Evolutionary conservation across 2,329 filamentous ascomycete genomes (phyloP), one percentile per base, ranked within the genome.

Genomic region (Magnaporthiopsis poae): DNA sequence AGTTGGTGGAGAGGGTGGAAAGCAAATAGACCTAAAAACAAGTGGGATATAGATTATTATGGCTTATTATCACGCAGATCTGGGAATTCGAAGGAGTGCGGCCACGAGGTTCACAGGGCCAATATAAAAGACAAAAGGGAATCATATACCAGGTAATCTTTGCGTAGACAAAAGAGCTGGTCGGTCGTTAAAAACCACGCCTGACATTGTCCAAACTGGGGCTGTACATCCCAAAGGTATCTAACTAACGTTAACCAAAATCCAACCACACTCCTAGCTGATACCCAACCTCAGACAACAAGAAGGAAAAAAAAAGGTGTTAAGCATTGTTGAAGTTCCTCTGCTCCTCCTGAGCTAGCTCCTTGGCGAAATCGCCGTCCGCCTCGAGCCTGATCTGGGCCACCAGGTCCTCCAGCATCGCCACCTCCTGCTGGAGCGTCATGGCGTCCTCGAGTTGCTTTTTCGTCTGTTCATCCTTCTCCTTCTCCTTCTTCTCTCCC

Each of bases 1-100:
- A 89, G 71, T 77, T 92, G 73, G 88, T 92, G 29, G 89, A 92
- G 80, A 87, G 86, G 79, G 85, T 86, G 69, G 88, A 90, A 77
- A 82, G 78, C 69, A 82, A 83, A 61, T 56, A 52, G 35, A 36
- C 1, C 31, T 8, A 36, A 36, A 21, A n/a, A 52, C 9, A n/a
- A 52, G 25, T 39, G 5, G n/a, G 21, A 15, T 33, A 61, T 61
- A 29, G 25, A n/a, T 18, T 46, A 46, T 46, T 18, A 46, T 46
- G 39, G 18, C 39, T 36, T 36, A 1, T 36, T 12, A 0, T 46
- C 4, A 7, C 7, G 5, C 5, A 1, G 18, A 1, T 46, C 39
- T 46, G 39, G 39, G 39, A 46, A 18, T 46, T 2, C 15, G 1
- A 18, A 15, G 3, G 39, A 18, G n/a, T n/a, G n/a, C 3, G 36